These are phyloP conservation scores for Fusarium guadeloupense DNA, from an alignment of 2,329 filamentous ascomycete species.

Conservation along the genomic window DNA sequence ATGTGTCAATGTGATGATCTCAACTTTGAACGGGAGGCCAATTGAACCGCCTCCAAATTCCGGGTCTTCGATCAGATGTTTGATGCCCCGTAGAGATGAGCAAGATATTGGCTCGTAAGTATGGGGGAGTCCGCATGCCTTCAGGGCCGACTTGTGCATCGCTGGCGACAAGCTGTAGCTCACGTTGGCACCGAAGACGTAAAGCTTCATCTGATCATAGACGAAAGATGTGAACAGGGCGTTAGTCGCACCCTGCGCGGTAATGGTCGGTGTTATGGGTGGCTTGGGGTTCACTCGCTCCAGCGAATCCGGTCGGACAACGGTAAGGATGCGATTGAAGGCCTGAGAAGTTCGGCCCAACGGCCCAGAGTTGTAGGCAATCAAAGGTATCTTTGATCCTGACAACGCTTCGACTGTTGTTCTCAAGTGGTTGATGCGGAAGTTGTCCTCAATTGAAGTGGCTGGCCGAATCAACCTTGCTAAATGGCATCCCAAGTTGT, in stretches of 20 bases:
- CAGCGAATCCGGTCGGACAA: conserved; percentile 59
- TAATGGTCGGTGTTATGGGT: conserved; percentile 54
- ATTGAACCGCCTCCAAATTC: conserved; percentile 78
- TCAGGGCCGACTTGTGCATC: conserved; percentile 79
- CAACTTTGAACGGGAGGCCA: conserved; percentile 78
- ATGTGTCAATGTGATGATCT: conserved; percentile 73
- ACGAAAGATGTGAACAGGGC: conserved; percentile 74
- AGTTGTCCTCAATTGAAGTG: conserved; percentile 67
- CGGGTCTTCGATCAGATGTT: conserved; percentile 69
- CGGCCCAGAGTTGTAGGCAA: conserved; percentile 71
- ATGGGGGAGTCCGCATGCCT: conserved; percentile 74
- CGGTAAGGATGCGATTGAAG: conserved; percentile 72
- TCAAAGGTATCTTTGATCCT: conserved; percentile 60
- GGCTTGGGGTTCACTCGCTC: conserved; percentile 33
- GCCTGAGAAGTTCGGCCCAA: conserved; percentile 71
- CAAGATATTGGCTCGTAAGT: conserved; percentile 72
- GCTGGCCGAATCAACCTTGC: conserved; percentile 69
- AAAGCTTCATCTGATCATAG: conserved; percentile 75
- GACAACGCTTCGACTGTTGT: conserved; percentile 55
- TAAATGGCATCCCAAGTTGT: conserved; percentile 66
- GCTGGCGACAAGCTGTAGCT: conserved; percentile 78
- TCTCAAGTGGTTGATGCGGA: conserved; percentile 66
- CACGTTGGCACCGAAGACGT: conserved; percentile 77
- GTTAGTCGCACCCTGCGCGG: conserved; percentile 69
- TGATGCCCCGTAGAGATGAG: conserved; percentile 68